Conservation (phyloP, 768 basidiomycete genomes). For the Galerina marginata region DNA sequence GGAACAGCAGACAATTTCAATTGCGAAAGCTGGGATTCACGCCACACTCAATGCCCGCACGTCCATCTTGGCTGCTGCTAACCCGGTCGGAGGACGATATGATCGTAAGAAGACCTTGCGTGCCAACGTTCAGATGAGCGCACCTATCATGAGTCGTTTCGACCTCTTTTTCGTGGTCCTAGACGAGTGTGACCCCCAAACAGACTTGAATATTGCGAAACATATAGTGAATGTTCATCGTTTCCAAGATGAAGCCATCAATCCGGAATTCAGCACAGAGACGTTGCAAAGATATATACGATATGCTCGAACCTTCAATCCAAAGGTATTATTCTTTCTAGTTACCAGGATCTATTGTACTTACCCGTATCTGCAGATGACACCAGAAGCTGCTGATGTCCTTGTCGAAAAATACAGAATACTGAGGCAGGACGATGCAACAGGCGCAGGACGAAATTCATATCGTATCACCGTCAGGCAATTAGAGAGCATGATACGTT, state of each 20-base stretch:
- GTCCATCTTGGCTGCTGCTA: constrained; percentile 96
- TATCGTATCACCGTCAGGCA: constrained; percentile 98
- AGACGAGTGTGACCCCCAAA: constrained; percentile 94
- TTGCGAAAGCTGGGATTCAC: constrained; percentile 98
- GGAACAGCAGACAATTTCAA: constrained; percentile 99
- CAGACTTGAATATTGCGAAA: constrained; percentile 90
- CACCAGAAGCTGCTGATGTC: constrained; percentile 89
- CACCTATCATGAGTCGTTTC: constrained; percentile 98
- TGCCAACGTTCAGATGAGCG: constrained; percentile 95
- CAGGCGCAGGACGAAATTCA: constrained; percentile 87
- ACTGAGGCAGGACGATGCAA: constrained; percentile 90
- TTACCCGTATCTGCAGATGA: constrained; percentile 61
- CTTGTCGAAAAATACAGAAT: constrained; percentile 95
- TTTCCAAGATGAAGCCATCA: constrained; percentile 92
- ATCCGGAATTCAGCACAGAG: constrained; percentile 97
- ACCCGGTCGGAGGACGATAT: constrained; percentile 96
- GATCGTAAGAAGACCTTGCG: constrained; percentile 92
- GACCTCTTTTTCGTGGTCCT: constrained; percentile 98
- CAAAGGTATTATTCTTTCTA: constrained; percentile 66
- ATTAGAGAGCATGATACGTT: constrained; percentile 96
- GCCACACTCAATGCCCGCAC: constrained; percentile 98
- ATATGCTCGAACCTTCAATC: constrained; percentile 96
- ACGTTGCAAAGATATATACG: constrained; percentile 96
- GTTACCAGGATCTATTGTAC: constrained; percentile 8
- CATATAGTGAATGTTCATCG: constrained; percentile 99